Conservation (phyloP, 2,329 filamentous ascomycete genomes). For the Aspergillus glaucus region DNA sequence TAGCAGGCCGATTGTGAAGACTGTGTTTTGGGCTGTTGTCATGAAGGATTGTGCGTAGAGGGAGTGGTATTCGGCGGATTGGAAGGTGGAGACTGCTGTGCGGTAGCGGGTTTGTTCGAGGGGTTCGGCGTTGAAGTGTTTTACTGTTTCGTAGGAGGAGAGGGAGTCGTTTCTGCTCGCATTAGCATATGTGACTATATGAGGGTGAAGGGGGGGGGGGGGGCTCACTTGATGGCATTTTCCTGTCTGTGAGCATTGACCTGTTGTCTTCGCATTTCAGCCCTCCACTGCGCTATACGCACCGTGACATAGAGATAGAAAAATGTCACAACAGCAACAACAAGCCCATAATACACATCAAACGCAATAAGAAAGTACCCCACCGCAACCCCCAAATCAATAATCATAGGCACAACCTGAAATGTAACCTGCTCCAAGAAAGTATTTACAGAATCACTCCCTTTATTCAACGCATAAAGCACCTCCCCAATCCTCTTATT, state of each 20-base stretch:
- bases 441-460: constrained; percentile 79
- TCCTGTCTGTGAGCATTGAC: constrained; percentile 91
- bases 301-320: constrained; percentile 96
- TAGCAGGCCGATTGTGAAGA: constrained; percentile 72
- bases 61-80: constrained; percentile 68
- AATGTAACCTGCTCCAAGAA: constrained; percentile 97
- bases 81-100: constrained; percentile 63
- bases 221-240: constrained; percentile 76
- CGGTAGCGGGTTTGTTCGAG: constrained; percentile 73
- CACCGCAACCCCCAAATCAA: constrained; percentile 82
- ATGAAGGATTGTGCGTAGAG: constrained; percentile 70
- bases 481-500: constrained; percentile 96
- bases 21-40: constrained; percentile 72
- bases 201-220: neutral
- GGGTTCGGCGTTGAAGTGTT: constrained; percentile 79
- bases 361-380: constrained; percentile 71
- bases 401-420: constrained; percentile 87
- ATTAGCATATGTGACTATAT: neutral
- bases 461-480: constrained; percentile 90
- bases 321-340: constrained; percentile 85
- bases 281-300: constrained; percentile 87
- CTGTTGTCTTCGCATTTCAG: constrained; percentile 86
- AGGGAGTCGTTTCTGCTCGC: constrained; percentile 75
- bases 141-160: constrained; percentile 94
- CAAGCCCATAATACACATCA: constrained; percentile 82